Conservation (phyloP, 2,329 filamentous ascomycete species). For the Nectriaceae sp. region DNA sequence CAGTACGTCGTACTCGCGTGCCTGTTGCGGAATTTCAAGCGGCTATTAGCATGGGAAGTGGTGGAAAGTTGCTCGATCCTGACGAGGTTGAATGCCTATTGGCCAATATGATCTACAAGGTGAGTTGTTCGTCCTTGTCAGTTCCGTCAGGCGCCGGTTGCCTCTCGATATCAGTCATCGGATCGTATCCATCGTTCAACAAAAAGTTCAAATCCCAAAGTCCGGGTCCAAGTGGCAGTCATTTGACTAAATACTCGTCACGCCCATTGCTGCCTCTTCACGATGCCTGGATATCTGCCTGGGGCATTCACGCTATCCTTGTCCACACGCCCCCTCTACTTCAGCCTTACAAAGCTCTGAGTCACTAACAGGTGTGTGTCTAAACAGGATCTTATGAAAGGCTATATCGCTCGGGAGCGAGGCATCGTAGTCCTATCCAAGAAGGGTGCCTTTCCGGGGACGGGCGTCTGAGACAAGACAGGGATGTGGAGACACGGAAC, state of each 20-base stretch:
- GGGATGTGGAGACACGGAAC: slow-evolving; percentile 13
- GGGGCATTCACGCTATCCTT: slow-evolving; percentile 19
- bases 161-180: slow-evolving; percentile 4
- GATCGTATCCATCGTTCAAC: background rate
- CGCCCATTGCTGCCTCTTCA: slow-evolving; percentile 19
- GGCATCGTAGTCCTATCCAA: slow-evolving; percentile 93
- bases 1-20: slow-evolving; percentile 73
- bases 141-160: slow-evolving; percentile 9
- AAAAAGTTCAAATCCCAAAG: slow-evolving; percentile 3
- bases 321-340: slow-evolving; percentile 19
- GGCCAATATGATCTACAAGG: slow-evolving; percentile 98
- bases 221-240: slow-evolving; percentile 18
- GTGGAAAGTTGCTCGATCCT: slow-evolving; percentile 67
- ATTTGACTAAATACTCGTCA: slow-evolving; percentile 30
- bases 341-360: slow-evolving; percentile 30
- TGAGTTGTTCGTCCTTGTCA: slow-evolving; percentile 40
- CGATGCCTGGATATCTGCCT: slow-evolving; percentile 23
- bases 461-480: slow-evolving; percentile 56
- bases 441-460: slow-evolving; percentile 89
- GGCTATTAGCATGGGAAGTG: slow-evolving; percentile 74
- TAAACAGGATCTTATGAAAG: slow-evolving; percentile 86
- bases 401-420: slow-evolving; percentile 91
- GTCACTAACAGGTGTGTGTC: slow-evolving; percentile 32
- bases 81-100: slow-evolving; percentile 96
- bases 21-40: slow-evolving; percentile 83